A percentile compares a stretch with the other conserved stretches of the same genome.
phyloP scores from a whole-genome alignment of 805 yeast species.

The Saccharomycopsis selenospora region DNA sequence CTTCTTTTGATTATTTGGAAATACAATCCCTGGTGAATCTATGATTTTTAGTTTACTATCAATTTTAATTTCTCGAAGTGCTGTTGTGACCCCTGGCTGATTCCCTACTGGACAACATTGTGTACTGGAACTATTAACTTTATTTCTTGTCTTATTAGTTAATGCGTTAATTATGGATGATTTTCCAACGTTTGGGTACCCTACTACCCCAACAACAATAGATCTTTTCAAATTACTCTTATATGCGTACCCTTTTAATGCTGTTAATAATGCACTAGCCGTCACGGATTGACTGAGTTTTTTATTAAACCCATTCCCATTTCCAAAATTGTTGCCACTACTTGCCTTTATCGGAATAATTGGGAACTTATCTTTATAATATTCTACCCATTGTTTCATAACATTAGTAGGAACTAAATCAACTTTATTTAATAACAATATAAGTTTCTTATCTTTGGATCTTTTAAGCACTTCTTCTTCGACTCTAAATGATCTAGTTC shows the following conservation, averaged over 20 bases:
- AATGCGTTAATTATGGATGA: conserved; percentile 90
- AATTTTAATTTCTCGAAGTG: conserved; percentile 84
- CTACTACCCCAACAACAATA: conserved; percentile 89
- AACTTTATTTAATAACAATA: conserved; percentile 81
- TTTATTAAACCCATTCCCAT: conserved; percentile 50
- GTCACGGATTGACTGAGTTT: conserved; percentile 65
- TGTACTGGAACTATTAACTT: conserved; percentile 22
- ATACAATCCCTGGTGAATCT: conserved; percentile 97
- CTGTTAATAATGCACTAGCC: conserved; percentile 64
- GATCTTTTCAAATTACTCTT: conserved; percentile 83
- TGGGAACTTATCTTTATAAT: conserved; percentile 78
- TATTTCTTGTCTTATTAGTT: conserved; percentile 58
- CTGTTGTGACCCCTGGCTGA: conserved; percentile 94
- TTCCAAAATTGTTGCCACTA: conserved; percentile 45
- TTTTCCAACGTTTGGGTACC: conserved; percentile 96
- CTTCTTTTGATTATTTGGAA: conserved; percentile 42
- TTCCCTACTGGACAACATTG: conserved; percentile 91
- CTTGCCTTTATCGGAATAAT: conserved; percentile 84
- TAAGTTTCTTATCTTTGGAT: conserved; percentile 70
- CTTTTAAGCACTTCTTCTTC: conserved; percentile 82
- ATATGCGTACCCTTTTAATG: conserved; percentile 78
- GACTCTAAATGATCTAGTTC: conserved; percentile 84
- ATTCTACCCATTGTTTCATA: conserved; percentile 75
- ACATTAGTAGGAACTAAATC: conserved; percentile 86
- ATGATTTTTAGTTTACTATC: conserved; percentile 82